Base-by-base conservation (phyloP, 176 grass and related monocot species). In the Luzula sylvatica region DNA sequence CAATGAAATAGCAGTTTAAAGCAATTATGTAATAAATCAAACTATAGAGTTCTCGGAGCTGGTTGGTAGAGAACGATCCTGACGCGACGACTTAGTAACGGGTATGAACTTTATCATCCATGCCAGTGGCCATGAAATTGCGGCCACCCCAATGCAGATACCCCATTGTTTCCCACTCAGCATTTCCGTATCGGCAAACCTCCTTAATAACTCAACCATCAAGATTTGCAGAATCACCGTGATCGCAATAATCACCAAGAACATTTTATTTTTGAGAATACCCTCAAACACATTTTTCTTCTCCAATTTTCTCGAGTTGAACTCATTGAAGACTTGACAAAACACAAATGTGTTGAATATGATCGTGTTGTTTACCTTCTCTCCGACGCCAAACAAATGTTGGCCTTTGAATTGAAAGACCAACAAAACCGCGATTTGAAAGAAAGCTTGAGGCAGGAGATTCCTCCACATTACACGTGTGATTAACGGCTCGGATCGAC, bases 321-420 rank as follows among this genome's bases (percentile, higher is more conserved):
- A 95, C 56, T 95, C 89, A 17, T 95, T 88, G 76, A 95, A 95
- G 12, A 88, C 83, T 79, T 95, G 89, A 48, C 69, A 95, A 6
- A 95, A 75, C 26, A 95, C 90, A 38, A 95, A 95, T 0, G 84
- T 71, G 50, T 95, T 95, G 58, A 95, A 95, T 65, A 88, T 82
- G 45, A 88, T 70, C 2, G 90, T 95, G 55, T 79, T 74, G 50
- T 88, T 95, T 5, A 35, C 42, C 61, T 62, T 78, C 12, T 94
- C 66, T 11, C 62, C 20, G 20, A 39, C 25, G 11, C 42, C 76
- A 38, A 84, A 75, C 0, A 55, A 2, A 1, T 42, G 50, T 0
- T 57, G 56, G 15, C 89, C 83, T 2, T 30, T 25, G 58, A 76
- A 85, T 68, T 79, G 77, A 2, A 96, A 77, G 2, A 72, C 47